Percentiles rank a stretch among this genome's conserved stretches.
These are phyloP conservation scores for Scutellaria galericulata DNA, from an alignment of 257 asterid genomes.

Conservation along the genomic window DNA sequence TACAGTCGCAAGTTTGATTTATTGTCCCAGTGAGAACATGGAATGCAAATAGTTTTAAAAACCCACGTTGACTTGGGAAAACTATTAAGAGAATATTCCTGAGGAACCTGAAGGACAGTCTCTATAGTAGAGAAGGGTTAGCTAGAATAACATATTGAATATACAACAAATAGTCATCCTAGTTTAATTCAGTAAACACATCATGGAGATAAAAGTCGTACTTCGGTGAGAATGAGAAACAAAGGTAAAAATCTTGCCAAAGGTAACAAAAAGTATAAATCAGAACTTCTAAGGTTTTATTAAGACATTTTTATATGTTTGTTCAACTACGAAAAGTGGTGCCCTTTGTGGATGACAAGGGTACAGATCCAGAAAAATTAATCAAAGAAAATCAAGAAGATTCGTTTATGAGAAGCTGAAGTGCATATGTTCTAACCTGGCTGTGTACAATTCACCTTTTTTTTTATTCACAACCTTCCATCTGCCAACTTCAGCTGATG, in stretches of 20 bases:
- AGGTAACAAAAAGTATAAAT: background rate
- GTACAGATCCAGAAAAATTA: background rate
- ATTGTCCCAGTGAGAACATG: background rate
- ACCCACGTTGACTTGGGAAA: no score
- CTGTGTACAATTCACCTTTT: conserved; percentile 21
- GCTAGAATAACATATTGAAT: background rate
- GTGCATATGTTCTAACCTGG: conserved; percentile 45
- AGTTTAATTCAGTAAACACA: background rate
- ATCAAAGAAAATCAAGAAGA: conserved; percentile 3
- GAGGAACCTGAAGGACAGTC: background rate
- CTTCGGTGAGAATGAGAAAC: background rate
- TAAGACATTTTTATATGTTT: background rate
- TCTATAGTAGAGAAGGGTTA: background rate
- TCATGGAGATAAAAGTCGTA: background rate
- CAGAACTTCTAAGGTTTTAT: background rate
- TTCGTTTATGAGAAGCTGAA: conserved; percentile 3
- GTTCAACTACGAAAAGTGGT: background rate
- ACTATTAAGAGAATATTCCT: background rate
- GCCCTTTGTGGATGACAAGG: background rate
- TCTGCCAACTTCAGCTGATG: conserved; percentile 43
- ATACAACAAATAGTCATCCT: background rate
- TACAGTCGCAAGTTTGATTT: background rate
- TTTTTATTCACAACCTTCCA: conserved; percentile 52
- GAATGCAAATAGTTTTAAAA: background rate
- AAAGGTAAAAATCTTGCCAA: background rate